Conservation (phyloP, 345 rosid species). For the Melastoma malabathricum region DNA sequence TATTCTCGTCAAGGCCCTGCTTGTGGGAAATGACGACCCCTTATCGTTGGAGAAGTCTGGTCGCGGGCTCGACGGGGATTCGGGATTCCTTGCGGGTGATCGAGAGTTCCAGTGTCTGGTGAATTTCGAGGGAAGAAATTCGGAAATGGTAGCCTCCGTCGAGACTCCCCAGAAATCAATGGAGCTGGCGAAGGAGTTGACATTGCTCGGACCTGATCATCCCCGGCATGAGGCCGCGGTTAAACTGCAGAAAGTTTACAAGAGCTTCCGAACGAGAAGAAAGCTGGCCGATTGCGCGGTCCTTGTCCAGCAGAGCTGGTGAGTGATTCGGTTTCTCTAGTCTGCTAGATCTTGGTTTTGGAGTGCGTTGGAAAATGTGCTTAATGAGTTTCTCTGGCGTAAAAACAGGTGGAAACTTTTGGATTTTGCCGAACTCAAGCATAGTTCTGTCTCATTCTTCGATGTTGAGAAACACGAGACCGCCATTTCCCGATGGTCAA, state of each 20-base stretch:
- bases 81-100: too few relatives aligned
- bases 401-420: conserved; percentile 70
- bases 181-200: conserved; percentile 11
- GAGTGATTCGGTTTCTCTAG: conserved; percentile 1
- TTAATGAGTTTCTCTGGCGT: conserved; percentile 11
- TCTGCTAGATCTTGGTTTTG: too few relatives aligned
- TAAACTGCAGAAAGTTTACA: conserved; percentile 84
- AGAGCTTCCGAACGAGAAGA: conserved; percentile 88
- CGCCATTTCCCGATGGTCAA: conserved; percentile 89
- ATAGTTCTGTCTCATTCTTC: conserved; percentile 79
- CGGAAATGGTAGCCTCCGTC: too few relatives aligned
- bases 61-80: too few relatives aligned
- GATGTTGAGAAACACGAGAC: conserved; percentile 82
- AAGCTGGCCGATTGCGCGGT: conserved; percentile 95
- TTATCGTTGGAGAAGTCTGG: too few relatives aligned
- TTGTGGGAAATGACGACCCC: too few relatives aligned
- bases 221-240: conserved; percentile 74
- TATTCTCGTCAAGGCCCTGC: too few relatives aligned
- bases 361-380: too few relatives aligned
- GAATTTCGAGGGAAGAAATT: too few relatives aligned
- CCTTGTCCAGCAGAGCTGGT: conserved; percentile 86
- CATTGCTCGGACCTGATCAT: conserved; percentile 33
- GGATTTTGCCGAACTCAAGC: conserved; percentile 77
- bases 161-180: conserved; percentile 7
- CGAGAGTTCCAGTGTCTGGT: too few relatives aligned